A percentile compares a stretch with the other conserved stretches of the same genome.
Conservation (phyloP, 352 stramenopile species). For the Globisporangium camurandrum region DNA sequence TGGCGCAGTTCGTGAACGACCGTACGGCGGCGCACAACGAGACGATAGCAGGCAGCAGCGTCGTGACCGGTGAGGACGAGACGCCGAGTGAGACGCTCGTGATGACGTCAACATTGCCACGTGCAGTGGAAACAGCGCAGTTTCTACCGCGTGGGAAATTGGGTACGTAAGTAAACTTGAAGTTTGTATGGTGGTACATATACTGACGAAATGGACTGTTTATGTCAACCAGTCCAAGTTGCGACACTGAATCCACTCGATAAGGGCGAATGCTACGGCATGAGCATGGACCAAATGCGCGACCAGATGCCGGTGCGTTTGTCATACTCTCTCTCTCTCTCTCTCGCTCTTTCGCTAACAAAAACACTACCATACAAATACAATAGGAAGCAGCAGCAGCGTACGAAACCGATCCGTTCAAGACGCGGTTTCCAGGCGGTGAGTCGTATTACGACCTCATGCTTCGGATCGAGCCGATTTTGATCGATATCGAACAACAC, state of each 20-base stretch:
- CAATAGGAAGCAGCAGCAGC: conserved; percentile 54
- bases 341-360: too few relatives aligned
- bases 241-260: conserved; percentile 77
- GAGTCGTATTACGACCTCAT: conserved; percentile 94
- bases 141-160: conserved; percentile 36
- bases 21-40: conserved; percentile 47
- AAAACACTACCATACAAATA: too few relatives aligned
- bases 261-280: conserved; percentile 80
- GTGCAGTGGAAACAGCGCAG: conserved; percentile 65
- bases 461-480: conserved; percentile 84
- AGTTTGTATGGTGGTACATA: neutral
- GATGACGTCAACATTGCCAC: conserved; percentile 77
- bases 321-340: too few relatives aligned
- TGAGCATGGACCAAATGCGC: conserved; percentile 82
- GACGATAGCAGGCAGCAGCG: conserved; percentile 15
- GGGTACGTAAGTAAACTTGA: too few relatives aligned
- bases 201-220: conserved; percentile 1
- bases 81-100: conserved; percentile 41
- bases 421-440: conserved; percentile 80
- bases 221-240: conserved; percentile 47
- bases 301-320: conserved; percentile 46
- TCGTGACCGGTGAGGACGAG: conserved; percentile 27
- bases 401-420: conserved; percentile 66
- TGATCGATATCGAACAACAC: conserved; percentile 91
- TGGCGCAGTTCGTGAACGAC: conserved; percentile 90